phyloP scores from a whole-genome alignment of 768 basidiomycete species.

The Scleroderma citrinum region DNA sequence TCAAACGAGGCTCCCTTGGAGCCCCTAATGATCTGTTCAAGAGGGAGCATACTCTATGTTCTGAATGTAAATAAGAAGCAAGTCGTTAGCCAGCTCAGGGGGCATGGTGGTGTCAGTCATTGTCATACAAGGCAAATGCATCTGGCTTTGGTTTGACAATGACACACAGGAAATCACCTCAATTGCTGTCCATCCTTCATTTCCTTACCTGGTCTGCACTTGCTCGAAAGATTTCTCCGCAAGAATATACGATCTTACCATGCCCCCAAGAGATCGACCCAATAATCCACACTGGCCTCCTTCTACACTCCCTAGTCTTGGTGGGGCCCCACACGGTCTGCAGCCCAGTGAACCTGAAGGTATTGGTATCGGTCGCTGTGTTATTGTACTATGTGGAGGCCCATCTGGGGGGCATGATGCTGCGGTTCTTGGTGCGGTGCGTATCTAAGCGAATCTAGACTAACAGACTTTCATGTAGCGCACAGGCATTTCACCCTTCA shows the following conservation, averaged over 20 bases:
- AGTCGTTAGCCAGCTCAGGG: conserved; percentile 48
- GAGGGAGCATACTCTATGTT: conserved; percentile 50
- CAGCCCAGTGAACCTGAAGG: conserved; percentile 58
- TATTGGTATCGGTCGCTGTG: conserved; percentile 50
- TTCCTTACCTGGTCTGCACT: conserved; percentile 57
- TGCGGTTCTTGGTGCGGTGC: conserved; percentile 60
- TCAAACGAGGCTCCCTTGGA: conserved; percentile 37
- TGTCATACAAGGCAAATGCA: not conserved
- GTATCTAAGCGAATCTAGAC: conserved; percentile 9
- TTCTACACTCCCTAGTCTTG: conserved; percentile 41
- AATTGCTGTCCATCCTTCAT: conserved; percentile 55
- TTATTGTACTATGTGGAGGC: conserved; percentile 60
- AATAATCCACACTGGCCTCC: conserved; percentile 60
- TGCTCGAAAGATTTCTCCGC: conserved; percentile 69
- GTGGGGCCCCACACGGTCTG: conserved; percentile 66
- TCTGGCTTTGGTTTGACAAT: conserved; percentile 6
- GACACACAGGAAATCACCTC: conserved; percentile 56
- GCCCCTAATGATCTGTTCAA: conserved; percentile 57
- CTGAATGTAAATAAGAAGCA: conserved; percentile 39
- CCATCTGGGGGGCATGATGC: conserved; percentile 69
- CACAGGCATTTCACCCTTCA: conserved; percentile 61
- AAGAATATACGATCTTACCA: conserved; percentile 60
- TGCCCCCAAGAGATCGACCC: conserved; percentile 26
- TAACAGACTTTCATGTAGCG: not conserved
- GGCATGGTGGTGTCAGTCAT: conserved; percentile 64